Evolutionary conservation across 129 eudicot species (phyloP).

Genomic region (Dittrichia graveolens): DNA sequence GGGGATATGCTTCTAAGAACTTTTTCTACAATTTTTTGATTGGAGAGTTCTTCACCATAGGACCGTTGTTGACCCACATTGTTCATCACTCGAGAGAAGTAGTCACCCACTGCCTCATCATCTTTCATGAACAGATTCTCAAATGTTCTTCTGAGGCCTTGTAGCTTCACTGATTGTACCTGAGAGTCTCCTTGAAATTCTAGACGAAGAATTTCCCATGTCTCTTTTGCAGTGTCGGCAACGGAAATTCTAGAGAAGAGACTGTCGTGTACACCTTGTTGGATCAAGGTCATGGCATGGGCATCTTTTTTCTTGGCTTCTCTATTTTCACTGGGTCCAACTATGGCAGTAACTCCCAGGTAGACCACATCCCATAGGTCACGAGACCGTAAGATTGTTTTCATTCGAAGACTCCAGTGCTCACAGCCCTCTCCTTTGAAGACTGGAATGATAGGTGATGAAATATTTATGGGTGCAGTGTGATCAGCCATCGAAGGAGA

Average conservation of each 20-base stretch:
- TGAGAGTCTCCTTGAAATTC: not conserved
- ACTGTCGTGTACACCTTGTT: not conserved
- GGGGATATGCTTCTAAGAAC: too few species aligned
- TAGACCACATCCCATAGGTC: not conserved
- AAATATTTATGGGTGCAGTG: too few species aligned
- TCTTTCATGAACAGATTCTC: not conserved
- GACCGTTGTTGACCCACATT: not conserved
- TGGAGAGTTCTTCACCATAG: too few species aligned
- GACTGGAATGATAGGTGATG: not conserved
- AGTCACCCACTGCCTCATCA: not conserved
- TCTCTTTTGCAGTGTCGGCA: not conserved
- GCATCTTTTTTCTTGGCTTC: not conserved
- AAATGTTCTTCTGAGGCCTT: not conserved
- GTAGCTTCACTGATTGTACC: not conserved
- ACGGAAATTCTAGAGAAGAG: not conserved
- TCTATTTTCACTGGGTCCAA: not conserved
- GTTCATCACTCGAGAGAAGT: not conserved
- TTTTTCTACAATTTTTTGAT: too few species aligned
- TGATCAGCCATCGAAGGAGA: not conserved
- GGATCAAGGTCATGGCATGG: not conserved
- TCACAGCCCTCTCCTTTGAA: not conserved
- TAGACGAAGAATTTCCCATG: not conserved
- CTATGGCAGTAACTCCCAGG: not conserved
- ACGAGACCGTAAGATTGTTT: not conserved
- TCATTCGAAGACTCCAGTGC: not conserved